Percentiles rank a stretch among this genome's conserved stretches.
These are phyloP conservation scores for Boletus pseudopeckii DNA, from an alignment of 768 basidiomycete species.

Conservation along the genomic window DNA sequence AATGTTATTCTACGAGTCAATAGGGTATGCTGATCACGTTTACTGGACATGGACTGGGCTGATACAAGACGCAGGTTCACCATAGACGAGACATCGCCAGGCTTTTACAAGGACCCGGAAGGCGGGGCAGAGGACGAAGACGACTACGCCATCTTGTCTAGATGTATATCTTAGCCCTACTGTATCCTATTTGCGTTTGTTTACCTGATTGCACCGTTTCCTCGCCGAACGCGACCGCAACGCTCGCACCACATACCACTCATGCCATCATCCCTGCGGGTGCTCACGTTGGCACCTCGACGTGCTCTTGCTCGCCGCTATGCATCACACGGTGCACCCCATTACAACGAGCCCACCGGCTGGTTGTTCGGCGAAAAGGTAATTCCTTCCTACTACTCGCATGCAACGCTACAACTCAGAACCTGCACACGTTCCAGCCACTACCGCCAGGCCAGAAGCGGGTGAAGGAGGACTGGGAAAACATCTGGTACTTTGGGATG, in stretches of 20 bases:
- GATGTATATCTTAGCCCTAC: constrained; percentile 8
- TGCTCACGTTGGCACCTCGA: constrained; percentile 16
- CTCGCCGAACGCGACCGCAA: background rate
- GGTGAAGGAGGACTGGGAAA: constrained; percentile 89
- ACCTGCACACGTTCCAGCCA: constrained; percentile 45
- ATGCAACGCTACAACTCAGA: background rate
- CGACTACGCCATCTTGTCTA: constrained; percentile 42
- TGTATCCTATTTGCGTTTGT: constrained; percentile 23
- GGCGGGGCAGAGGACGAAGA: constrained; percentile 29
- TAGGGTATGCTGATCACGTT: constrained; percentile 43
- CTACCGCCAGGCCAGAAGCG: constrained; percentile 78
- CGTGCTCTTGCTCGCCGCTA: constrained; percentile 41
- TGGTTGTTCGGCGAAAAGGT: constrained; percentile 91
- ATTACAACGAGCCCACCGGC: constrained; percentile 87
- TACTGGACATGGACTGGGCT: background rate
- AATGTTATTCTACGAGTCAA: constrained; percentile 47
- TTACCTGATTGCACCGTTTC: constrained; percentile 10
- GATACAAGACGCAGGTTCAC: constrained; percentile 43
- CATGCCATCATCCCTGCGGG: constrained; percentile 51
- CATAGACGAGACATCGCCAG: constrained; percentile 53
- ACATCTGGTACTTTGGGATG: constrained; percentile 88
- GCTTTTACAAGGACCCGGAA: constrained; percentile 29
- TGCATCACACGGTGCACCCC: constrained; percentile 75
- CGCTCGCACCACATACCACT: constrained; percentile 1
- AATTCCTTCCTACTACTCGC: background rate